These are phyloP conservation scores for Nakaseomyces delphensis DNA, from an alignment of 1,139 yeast genomes.

Conservation along the genomic window DNA sequence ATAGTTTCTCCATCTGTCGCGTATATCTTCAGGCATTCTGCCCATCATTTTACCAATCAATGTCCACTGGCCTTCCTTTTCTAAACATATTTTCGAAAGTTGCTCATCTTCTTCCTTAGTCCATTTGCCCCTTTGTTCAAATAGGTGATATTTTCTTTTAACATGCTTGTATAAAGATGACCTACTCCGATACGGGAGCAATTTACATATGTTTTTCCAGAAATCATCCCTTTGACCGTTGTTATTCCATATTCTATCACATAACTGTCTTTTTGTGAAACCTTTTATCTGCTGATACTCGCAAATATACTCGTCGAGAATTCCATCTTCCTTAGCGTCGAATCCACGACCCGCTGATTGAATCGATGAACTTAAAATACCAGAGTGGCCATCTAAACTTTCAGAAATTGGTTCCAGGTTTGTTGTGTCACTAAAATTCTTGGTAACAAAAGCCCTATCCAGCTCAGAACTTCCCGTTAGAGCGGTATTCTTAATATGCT, in stretches of 20 bases:
- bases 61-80: constrained; percentile 79
- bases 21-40: constrained; percentile 95
- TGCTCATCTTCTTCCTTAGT: constrained; percentile 66
- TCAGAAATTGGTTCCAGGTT: constrained; percentile 1
- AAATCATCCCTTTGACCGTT: constrained; percentile 79
- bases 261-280: constrained; percentile 57
- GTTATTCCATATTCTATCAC: constrained; percentile 80
- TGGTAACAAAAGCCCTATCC: neutral
- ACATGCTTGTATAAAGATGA: constrained; percentile 90
- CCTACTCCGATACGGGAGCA: constrained; percentile 73
- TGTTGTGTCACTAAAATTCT: neutral
- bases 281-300: constrained; percentile 58
- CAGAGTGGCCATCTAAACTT: neutral
- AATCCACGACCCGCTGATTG: constrained; percentile 31
- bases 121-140: constrained; percentile 86
- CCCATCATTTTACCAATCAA: constrained; percentile 67
- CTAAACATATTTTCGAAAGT: constrained; percentile 52
- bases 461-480: neutral
- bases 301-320: constrained; percentile 62
- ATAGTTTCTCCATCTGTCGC: constrained; percentile 93
- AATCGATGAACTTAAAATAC: constrained; percentile 11
- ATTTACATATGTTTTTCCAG: constrained; percentile 75
- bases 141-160: constrained; percentile 78
- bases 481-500: neutral
- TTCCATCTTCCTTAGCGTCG: constrained; percentile 50